Base-by-base conservation (phyloP, 108 stramenopile species). In the Schizochytrium sp. region DNA sequence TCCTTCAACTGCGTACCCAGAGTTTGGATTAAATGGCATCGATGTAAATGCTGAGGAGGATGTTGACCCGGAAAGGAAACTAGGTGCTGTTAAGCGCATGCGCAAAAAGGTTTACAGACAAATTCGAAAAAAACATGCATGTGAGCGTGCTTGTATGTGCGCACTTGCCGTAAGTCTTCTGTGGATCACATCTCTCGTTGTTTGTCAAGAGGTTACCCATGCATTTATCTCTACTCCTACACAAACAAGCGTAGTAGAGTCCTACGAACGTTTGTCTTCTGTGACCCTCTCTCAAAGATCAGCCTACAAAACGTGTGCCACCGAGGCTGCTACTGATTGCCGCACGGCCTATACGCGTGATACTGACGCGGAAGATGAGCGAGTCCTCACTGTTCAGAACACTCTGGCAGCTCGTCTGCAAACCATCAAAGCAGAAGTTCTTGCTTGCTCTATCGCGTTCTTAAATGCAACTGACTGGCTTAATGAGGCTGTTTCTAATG, bases 141-240 rank as follows among this genome's bases (percentile, higher is more conserved):
- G 76, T 28, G 76, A 83, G 40, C 76, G 76, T 10, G 76, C 76
- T 38, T 83, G 49, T 40, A 83, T 83, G 76, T 83, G 76, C 76
- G 76, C 76, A 5, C 28, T 83, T n/a, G 76, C 76, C 47, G 76
- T 83, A 55, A 83, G 76, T 55, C 53, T 83, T 47, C 76, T 83
- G 1, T 83, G 76, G 76, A 17, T 83, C 12, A 83, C 76, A 13
- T 83, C 76, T 47, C 76, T 83, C 15, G 76, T 83, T 10, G 76
- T 83, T n/a, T 17, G 28, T 53, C 49, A 83, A 55, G 76, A 83
- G 47, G 28, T 83, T 13, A 55, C 53, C 45, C 38, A 83, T 38
- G 49, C n/a, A 1, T 83, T 83, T 40, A 83, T 83, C 76, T 53
- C 76, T 10, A 49, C 47, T n/a, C 76, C 76, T 10, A 55, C 76